Base-by-base conservation (phyloP, 164 flowering plant species). In the Malania oleifera region DNA sequence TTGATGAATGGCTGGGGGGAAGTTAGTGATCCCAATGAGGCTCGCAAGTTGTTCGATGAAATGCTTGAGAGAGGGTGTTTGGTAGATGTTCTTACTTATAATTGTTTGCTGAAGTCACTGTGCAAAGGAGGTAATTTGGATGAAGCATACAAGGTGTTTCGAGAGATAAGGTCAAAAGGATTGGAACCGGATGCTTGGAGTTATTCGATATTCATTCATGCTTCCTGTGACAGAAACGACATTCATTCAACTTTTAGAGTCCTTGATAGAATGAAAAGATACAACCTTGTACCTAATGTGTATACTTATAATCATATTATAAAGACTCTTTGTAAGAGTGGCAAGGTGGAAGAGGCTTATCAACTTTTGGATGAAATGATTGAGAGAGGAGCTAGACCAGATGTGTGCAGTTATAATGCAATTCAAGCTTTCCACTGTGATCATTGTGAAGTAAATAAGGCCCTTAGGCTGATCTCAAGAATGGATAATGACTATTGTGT, bases 1-100 rank as follows among this genome's bases (percentile, higher is more conserved):
- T 64, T 92, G 74, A 77, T 89, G 39, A 73, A 73, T 35, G 96
- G 96, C 0, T 84, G 88, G 86, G 97, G 82, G 1, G 81, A 82
- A 18, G 22, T 77, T 17, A 82, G 85, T 0, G 80, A 81, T 18
- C 34, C 74, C 1, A 28, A 45, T 9, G 63, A 73, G 14, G 88
- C 89, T 5, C 66, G 70, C 17, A 84, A 74, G 63, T 11, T 89
- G 85, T 89, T 85, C 48, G 90, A 87, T 45, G 95, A 87, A 90
- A 87, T 92, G 96, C 64, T 67, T 29, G 67, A 72, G 18, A 52
- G 79, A 61, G 81, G 80, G 5, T 81, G 76, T 66, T 15, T 23
- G 0, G 52, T 74, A 1, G 97, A 90, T 74, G 69, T 82, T 38
- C 72, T 65, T 25, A 88, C 92, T 20, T 85, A 71, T 65, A 85